A percentile compares a stretch with the other conserved stretches of the same genome.
Evolutionary conservation across 139 green algal species (phyloP).

Genomic region (Coelastrella sp.): DNA sequence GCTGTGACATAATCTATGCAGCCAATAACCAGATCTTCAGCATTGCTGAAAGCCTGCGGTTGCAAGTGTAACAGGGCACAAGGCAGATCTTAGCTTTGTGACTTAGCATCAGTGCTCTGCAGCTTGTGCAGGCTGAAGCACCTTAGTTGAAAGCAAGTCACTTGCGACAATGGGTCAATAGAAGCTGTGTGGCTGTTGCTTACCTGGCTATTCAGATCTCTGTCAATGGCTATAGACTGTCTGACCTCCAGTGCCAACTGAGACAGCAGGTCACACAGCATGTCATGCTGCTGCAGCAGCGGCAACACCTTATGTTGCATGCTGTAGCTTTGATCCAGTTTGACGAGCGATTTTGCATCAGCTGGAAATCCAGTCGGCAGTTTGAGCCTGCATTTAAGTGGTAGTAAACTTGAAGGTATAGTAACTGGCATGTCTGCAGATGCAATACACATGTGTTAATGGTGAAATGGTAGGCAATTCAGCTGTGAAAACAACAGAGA

Average conservation of each 20-base stretch:
- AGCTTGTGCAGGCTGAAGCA: no score
- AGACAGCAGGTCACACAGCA: constrained; percentile 43
- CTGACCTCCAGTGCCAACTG: constrained; percentile 42
- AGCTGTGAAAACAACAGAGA: not conserved
- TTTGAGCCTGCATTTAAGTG: constrained; percentile 28
- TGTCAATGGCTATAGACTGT: constrained; percentile 38
- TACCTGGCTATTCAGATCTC: constrained; percentile 35
- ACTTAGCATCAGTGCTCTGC: no score
- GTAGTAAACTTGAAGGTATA: no score
- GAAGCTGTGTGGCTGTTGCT: not conserved
- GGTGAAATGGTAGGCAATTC: not conserved
- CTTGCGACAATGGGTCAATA: no score
- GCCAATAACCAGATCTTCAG: constrained; percentile 31
- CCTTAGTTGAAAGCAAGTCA: no score
- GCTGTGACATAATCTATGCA: constrained; percentile 16
- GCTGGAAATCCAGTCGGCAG: not conserved
- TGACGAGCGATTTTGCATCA: not conserved
- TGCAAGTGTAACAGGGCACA: not conserved
- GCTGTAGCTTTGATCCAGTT: constrained; percentile 41
- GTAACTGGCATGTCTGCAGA: no score
- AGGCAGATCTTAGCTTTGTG: not conserved
- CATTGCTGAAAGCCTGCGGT: constrained; percentile 6
- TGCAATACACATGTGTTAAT: no score
- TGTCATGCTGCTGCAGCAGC: constrained; percentile 43
- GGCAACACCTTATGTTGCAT: constrained; percentile 27